A percentile compares a stretch with the other conserved stretches of the same genome.
Conservation (phyloP, 306 rosid species). For the Notholithocarpus densiflorus region DNA sequence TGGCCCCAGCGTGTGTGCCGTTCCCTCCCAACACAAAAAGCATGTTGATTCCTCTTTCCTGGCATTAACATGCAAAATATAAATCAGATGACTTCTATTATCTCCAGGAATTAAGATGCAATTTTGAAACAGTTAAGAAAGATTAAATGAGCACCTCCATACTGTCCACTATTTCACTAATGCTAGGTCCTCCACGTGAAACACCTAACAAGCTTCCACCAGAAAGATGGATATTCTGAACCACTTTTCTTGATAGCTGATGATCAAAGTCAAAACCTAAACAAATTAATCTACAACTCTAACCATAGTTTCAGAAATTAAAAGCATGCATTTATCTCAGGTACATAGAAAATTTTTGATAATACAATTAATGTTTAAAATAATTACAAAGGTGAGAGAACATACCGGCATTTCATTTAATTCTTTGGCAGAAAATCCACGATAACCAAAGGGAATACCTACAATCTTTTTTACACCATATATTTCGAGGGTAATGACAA, state of each 20-base stretch:
- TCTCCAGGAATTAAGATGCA: constrained; percentile 9
- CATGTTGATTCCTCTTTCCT: constrained; percentile 96
- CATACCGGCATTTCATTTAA: constrained; percentile 81
- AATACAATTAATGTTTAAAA: neutral
- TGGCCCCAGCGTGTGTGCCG: constrained; percentile 98
- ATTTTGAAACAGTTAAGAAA: constrained; percentile 7
- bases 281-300: constrained; percentile 16
- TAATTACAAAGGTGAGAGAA: constrained; percentile 10
- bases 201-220: constrained; percentile 99
- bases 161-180: constrained; percentile 73
- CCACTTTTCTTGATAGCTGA: constrained; percentile 89
- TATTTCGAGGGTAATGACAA: constrained; percentile 95
- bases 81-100: constrained; percentile 4
- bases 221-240: constrained; percentile 96
- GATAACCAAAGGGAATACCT: constrained; percentile 97
- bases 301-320: neutral
- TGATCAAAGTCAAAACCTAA: constrained; percentile 25
- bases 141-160: constrained; percentile 53
- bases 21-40: constrained; percentile 98
- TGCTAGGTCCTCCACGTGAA: constrained; percentile 89
- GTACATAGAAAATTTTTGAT: neutral
- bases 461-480: constrained; percentile 89
- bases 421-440: constrained; percentile 84
- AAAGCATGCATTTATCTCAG: constrained; percentile 3
- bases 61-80: constrained; percentile 27